Evolutionary conservation across 192 early-diverging fungal genomes (phyloP).

Genomic region (Anaeromyces robustus): DNA sequence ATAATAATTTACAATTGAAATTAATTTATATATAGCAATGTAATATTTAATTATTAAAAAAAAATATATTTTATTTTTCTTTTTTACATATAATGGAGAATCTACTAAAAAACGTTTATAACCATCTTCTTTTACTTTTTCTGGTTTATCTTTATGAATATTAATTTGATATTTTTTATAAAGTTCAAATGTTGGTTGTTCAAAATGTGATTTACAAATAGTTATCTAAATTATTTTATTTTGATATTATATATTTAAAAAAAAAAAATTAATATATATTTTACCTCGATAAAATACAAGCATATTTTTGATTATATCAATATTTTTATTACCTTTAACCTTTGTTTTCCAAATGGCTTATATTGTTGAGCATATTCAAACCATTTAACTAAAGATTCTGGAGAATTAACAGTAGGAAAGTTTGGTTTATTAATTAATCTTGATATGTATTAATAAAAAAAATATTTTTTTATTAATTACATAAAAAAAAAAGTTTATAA

Average conservation of each 20-base stretch:
- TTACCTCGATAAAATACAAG: too few relatives aligned
- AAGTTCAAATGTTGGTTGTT: conserved; percentile 55
- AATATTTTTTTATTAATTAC: neutral
- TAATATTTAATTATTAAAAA: too few relatives aligned
- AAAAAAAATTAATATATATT: too few relatives aligned
- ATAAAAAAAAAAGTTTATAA: neutral
- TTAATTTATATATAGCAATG: conserved; percentile 23
- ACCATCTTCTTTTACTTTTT: conserved; percentile 22
- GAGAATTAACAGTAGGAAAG: neutral
- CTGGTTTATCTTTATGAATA: conserved; percentile 60
- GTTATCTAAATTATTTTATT: neutral
- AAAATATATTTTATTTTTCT: too few relatives aligned
- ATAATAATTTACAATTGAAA: neutral
- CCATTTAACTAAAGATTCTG: neutral
- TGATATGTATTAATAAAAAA: neutral
- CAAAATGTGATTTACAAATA: conserved; percentile 30
- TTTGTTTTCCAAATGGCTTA: conserved; percentile 4
- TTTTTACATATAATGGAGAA: conserved; percentile 44
- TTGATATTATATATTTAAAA: too few relatives aligned
- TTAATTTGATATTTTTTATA: conserved; percentile 66
- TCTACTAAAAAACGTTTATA: conserved; percentile 60
- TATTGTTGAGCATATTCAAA: conserved; percentile 30
- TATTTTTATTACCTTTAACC: conserved; percentile 16
- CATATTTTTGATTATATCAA: too few relatives aligned
- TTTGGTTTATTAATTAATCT: neutral